Evolutionary conservation across 2,329 filamentous ascomycete species (phyloP), one percentile per base, ranked within the genome.

Genomic region (Cladosporium sp.): DNA sequence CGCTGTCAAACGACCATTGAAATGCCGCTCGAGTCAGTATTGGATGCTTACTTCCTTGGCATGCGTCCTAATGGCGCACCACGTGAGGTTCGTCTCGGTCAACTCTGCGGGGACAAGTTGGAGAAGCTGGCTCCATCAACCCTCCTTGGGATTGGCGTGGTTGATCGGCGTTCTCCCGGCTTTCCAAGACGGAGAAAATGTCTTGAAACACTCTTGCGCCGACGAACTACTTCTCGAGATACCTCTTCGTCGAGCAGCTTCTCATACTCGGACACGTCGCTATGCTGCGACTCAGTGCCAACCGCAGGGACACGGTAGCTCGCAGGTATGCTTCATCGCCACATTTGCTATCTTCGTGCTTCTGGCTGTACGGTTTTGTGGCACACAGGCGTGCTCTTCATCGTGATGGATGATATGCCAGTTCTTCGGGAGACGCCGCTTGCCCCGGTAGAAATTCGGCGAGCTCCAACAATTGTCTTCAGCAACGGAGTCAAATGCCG

Each of bases 401-500:
- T 25, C 25, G 6, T 25, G 25, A 25, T 25, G 6, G 30, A 34
- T 3, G 30, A 34, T 3, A 11, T 8, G 7, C 8, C 11, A 34
- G 9, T 5, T 34, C 30, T 34, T 12, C 30, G 30, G 30, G 30
- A 34, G 11, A 11, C 30, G 7, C 30, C 30, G 30, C 30, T 34
- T 12, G 7, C 7, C 9, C 22, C 22, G 43, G 25, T 9, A n/a
- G 8, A 30, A n/a, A 2, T 47, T 28, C 43, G 43, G 43, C 43
- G 43, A 47, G 25, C 22, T 47, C 43, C 43, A 47, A 17, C 14
- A 25, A 30, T 7, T 8, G 15, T 47, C 43, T 47, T 30, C 43
- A 47, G 43, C 8, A 34, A 47, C 28, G 30, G 52, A 55, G 30
- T 38, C 40, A 40, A 47, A 22, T 28, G 52, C 52, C 52, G 52